Base-by-base conservation (phyloP, 768 basidiomycete species). In the Butyriboletus loyo region DNA sequence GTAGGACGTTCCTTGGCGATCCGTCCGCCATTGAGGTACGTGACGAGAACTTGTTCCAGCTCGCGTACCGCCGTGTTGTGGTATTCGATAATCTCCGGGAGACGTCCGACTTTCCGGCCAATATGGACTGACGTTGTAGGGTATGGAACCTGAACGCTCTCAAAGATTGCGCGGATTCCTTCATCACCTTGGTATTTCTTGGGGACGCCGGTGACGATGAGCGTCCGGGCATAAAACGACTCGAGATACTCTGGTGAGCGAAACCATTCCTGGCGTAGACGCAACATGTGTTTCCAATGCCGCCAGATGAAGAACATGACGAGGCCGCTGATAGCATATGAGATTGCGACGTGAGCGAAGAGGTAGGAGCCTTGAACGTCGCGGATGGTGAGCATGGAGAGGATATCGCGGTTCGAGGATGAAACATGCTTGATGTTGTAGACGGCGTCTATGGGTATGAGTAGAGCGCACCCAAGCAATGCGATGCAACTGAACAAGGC, bases 1-100 rank as follows among this genome's bases (percentile, higher is more conserved):
- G 77, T 88, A 1, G 97, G 97, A 31, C 97, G 76, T 53, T 87
- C 89, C 60, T 83, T 84, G 43, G 80, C 91, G 34, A 94, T 77
- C 61, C 76, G 82, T 2, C 90, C 92, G 8, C 81, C 85, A 61
- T 92, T 94, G 54, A 98, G 80, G 68, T 97, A 98, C 49, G 82
- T 84, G 51, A 98, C 96, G 30, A 99, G 80, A 45, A 93, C 79
- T 34, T 82, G 77, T 68, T 99, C 97, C 52, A 98, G 82, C 61
- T 96, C 86, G 43, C 89, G 79, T n/a, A 99, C 96, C n/a, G 92
- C 87, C 49, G 84, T 74, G 68, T 98, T 98, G 69, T 95, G 92
- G 61, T 85, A 88, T 51, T 96, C 89, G 57, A 99, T 90, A 50
- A 97, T 75, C 53, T 92, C 86, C 0, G 97, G 93, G 15, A 98